These are phyloP conservation scores for Candida ovalis DNA, from an alignment of 805 yeast genomes.

Conservation along the genomic window DNA sequence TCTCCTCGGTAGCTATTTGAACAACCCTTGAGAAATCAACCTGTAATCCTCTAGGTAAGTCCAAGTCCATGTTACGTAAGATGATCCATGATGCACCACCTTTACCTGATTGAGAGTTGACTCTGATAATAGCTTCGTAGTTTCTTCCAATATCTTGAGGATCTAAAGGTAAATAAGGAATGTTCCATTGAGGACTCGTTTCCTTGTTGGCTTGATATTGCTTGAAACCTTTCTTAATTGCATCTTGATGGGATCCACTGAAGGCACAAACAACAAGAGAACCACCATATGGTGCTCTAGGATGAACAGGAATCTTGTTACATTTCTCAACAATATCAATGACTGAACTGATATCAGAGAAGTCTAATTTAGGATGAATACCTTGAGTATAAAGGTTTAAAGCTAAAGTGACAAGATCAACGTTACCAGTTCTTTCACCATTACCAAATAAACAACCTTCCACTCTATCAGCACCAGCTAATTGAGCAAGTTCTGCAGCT, in stretches of 20 bases:
- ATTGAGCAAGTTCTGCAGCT: conserved; percentile 75
- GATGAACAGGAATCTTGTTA: conserved; percentile 75
- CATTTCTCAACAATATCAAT: conserved; percentile 74
- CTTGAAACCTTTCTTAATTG: conserved; percentile 78
- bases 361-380: conserved; percentile 64
- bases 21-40: conserved; percentile 70
- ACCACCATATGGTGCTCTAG: conserved; percentile 82
- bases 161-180: conserved; percentile 82
- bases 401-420: conserved; percentile 75
- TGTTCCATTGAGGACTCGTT: conserved; percentile 51
- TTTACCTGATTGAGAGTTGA: conserved; percentile 83
- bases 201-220: conserved; percentile 39
- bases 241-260: conserved; percentile 85
- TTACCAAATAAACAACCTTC: conserved; percentile 85
- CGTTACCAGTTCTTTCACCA: conserved; percentile 87
- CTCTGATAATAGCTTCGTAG: conserved; percentile 90
- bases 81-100: conserved; percentile 91
- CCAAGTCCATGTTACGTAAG: conserved; percentile 68
- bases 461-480: conserved; percentile 86
- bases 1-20: conserved; percentile 62
- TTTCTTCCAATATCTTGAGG: conserved; percentile 83
- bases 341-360: conserved; percentile 59
- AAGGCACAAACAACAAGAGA: conserved; percentile 80
- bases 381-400: conserved; percentile 80
- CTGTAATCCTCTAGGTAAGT: conserved; percentile 78